Evolutionary conservation across 306 rosid genomes (phyloP), one percentile per base, ranked within the genome.

Genomic region (Clitoria ternatea): DNA sequence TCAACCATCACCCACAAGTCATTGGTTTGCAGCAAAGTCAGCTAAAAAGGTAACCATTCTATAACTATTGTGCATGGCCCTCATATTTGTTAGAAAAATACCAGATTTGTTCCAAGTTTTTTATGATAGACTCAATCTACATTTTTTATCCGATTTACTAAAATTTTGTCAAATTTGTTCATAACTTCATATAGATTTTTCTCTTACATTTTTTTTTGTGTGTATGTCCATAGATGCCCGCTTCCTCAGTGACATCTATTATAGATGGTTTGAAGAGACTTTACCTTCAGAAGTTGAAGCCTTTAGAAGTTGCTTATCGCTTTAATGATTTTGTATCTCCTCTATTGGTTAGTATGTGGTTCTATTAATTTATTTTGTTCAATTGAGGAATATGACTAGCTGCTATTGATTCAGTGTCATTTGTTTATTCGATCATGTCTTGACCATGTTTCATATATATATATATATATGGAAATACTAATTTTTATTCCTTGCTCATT

Each of bases 311-410:
- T 68, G 33, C 91, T 44, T 94, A 91, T 65, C 85, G 66, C 22
- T 94, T 85, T 74, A 85, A 90, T 70, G 96, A 91, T 79, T 90
- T 94, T 65, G 95, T 85, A 61, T 91, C 99, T 73, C 96, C 97
- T 2, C 44, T 81, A 49, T 49, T 94, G 79, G 97, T 94, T 8
- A 89, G 96, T 76, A 48, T 4, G 17, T 32, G 43, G 32, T 50
- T 53, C 5, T 23, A 0, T 10, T 49, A 36, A 3, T 54, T 49
- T 42, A 3, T 54, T 70, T 48, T 24, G 45, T 33, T 43, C 45
- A 13, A 61, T 59, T 53, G n/a, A 13, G 30, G 30, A 60, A 64
- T 5, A 52, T 42, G 56, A 39, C 26, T 32, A 26, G 15, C 54
- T 30, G 15, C 5, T 19, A 15, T 52, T n/a, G 20, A 27, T 74